Conservation (phyloP, 139 green algal genomes). For the Micractinium conductrix region DNA sequence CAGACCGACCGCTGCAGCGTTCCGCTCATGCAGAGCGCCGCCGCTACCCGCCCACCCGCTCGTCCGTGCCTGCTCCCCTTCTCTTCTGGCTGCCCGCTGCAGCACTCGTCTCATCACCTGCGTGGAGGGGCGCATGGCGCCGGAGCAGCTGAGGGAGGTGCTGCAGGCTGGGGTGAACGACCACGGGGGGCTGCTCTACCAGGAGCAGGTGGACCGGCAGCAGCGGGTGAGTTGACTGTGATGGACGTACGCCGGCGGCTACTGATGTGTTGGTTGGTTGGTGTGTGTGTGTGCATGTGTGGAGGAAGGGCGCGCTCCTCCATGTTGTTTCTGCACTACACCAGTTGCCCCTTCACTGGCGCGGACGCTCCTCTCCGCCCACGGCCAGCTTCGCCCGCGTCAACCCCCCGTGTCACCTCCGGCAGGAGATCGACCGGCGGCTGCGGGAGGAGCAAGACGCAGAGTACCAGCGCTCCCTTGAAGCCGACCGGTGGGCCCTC, state of each 20-base stretch:
- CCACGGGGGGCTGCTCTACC: slow-evolving; percentile 38
- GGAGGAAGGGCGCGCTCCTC: too few species aligned
- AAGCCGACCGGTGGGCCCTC: slow-evolving; percentile 68
- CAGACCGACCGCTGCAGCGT: too few species aligned
- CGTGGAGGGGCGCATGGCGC: slow-evolving; percentile 42
- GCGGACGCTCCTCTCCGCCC: too few species aligned
- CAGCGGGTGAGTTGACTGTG: slow-evolving; percentile 39
- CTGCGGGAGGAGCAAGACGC: slow-evolving; percentile 81
- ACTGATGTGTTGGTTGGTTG: too few species aligned
- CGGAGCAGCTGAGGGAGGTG: slow-evolving; percentile 36
- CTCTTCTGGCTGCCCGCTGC: background rate
- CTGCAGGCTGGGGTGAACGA: slow-evolving; percentile 30
- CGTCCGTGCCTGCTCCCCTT: background rate
- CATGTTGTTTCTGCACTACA: too few species aligned
- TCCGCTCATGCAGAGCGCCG: too few species aligned
- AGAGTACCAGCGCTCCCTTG: slow-evolving; percentile 77
- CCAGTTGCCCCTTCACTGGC: too few species aligned
- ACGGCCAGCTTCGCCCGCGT: too few species aligned
- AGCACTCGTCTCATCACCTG: slow-evolving; percentile 60
- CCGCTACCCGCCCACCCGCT: too few species aligned
- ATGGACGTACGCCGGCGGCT: too few species aligned
- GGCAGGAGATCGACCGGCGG: slow-evolving; percentile 67
- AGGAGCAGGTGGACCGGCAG: slow-evolving; percentile 37
- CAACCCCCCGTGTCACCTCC: too few species aligned
- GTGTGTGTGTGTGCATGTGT: too few species aligned